Evolutionary conservation across 1,139 yeast genomes (phyloP).

Genomic region (Taphrina deformans): DNA sequence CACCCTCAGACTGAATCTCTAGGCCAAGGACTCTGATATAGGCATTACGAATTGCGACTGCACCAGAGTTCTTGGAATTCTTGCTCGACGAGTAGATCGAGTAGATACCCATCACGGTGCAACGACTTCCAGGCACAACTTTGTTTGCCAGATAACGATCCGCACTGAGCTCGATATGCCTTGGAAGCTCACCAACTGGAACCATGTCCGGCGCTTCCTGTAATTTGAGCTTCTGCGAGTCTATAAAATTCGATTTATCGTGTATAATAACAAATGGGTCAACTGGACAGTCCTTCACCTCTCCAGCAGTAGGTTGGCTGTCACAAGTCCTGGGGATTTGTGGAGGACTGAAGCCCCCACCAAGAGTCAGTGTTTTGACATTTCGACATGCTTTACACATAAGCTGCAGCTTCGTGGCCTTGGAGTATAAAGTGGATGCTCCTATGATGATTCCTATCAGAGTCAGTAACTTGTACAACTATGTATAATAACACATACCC

Average conservation of each 20-base stretch:
- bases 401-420: constrained; percentile 80
- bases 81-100: constrained; percentile 72
- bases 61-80: constrained; percentile 52
- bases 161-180: constrained; percentile 83
- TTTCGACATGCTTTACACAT: constrained; percentile 90
- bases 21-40: constrained; percentile 85
- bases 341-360: constrained; percentile 76
- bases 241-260: constrained; percentile 87
- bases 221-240: constrained; percentile 87
- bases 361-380: constrained; percentile 64
- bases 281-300: constrained; percentile 71
- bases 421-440: constrained; percentile 82
- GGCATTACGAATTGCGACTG: constrained; percentile 91
- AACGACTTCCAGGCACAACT: constrained; percentile 93
- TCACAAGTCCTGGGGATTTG: constrained; percentile 73
- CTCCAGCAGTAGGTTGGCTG: constrained; percentile 57
- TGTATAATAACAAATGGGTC: constrained; percentile 94
- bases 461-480: neutral
- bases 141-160: constrained; percentile 87
- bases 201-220: constrained; percentile 98
- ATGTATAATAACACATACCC: constrained; percentile 50
- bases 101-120: constrained; percentile 87
- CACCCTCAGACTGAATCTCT: constrained; percentile 75
- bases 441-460: constrained; percentile 68
- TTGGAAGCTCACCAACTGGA: constrained; percentile 98